These are phyloP conservation scores for Pyrenochaeta sp. DNA, from an alignment of 2,329 filamentous ascomycete genomes.

Conservation along the genomic window DNA sequence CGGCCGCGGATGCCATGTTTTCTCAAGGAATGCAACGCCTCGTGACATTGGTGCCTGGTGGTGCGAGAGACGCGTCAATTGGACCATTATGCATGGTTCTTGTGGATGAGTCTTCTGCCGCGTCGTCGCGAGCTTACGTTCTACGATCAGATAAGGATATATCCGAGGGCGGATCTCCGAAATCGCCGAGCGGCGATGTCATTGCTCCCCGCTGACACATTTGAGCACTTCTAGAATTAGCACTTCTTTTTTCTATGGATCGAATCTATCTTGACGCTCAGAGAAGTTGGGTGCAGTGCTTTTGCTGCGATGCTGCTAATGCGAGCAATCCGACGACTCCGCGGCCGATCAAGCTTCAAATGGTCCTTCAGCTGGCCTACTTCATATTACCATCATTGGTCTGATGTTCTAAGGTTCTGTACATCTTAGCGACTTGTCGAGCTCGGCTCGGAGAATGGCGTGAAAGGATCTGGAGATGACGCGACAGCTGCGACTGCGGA, in stretches of 20 bases:
- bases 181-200: constrained; percentile 14
- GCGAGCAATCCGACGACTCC: background rate
- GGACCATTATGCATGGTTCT: background rate
- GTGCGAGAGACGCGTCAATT: background rate
- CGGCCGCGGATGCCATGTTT: background rate
- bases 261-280: background rate
- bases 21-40: background rate
- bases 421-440: background rate
- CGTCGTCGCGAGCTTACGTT: background rate
- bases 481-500: background rate
- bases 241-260: no score
- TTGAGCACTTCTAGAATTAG: background rate
- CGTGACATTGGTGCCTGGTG: constrained; percentile 6
- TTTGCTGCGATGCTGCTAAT: no score
- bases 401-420: background rate
- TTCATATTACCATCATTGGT: background rate
- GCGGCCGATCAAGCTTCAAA: background rate
- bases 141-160: constrained; percentile 6
- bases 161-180: constrained; percentile 16
- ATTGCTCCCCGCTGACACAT: background rate
- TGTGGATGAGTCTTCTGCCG: constrained; percentile 13
- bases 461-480: background rate
- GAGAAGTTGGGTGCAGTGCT: background rate
- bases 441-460: constrained; percentile 3
- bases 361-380: background rate